These are phyloP conservation scores for Erysiphe pulchra DNA, from an alignment of 2,329 filamentous ascomycete genomes.

Conservation along the genomic window DNA sequence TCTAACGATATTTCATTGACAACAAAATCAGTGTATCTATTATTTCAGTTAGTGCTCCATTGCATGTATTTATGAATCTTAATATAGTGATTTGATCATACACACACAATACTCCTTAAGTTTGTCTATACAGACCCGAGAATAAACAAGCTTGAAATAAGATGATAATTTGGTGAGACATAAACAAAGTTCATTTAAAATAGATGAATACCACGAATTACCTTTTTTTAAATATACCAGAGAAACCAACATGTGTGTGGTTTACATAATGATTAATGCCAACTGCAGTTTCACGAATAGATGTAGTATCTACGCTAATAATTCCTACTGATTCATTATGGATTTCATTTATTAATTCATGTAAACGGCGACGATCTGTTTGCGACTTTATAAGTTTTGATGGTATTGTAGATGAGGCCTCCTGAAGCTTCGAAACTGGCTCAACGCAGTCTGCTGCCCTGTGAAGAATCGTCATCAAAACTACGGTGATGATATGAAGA, in stretches of 20 bases:
- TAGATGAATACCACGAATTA: slow-evolving; percentile 10
- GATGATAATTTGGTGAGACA: neutral
- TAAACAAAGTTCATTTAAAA: neutral
- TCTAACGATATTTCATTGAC: slow-evolving; percentile 44
- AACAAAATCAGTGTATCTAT: slow-evolving; percentile 45
- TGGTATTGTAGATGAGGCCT: neutral
- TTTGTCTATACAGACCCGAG: neutral
- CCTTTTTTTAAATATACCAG: slow-evolving; percentile 42
- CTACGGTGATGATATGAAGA: too few species aligned
- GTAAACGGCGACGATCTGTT: neutral
- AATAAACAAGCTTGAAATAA: neutral
- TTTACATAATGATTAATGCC: slow-evolving; percentile 41
- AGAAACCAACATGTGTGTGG: slow-evolving; percentile 28
- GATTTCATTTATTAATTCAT: neutral
- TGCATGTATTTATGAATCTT: neutral
- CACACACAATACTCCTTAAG: neutral
- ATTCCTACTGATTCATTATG: neutral
- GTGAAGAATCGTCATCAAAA: too few species aligned
- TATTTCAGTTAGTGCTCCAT: neutral
- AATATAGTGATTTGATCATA: neutral
- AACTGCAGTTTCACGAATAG: slow-evolving; percentile 13
- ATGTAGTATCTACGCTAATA: slow-evolving; percentile 1
- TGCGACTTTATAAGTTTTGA: neutral
- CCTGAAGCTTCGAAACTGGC: neutral
- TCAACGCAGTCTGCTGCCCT: neutral